Evolutionary conservation across 345 rosid genomes (phyloP).

Genomic region (Brassica juncea): DNA sequence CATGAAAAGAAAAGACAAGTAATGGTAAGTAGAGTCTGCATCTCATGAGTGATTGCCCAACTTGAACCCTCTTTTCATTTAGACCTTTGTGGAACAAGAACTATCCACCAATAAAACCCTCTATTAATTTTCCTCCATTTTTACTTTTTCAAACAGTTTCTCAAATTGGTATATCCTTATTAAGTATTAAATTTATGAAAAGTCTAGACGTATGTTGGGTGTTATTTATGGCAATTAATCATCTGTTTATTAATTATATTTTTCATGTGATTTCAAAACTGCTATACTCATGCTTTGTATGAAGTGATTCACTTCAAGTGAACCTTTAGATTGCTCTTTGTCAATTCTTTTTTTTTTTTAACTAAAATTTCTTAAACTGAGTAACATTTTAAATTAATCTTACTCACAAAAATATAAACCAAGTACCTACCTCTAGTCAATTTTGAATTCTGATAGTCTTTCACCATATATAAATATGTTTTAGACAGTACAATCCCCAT

Average conservation of each 20-base stretch:
- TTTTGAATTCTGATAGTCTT: background rate
- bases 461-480: background rate
- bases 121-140: background rate
- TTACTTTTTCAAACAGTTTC: constrained; percentile 9
- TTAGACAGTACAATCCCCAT: background rate
- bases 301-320: background rate
- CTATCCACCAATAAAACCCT: constrained; percentile 19
- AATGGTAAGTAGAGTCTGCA: constrained; percentile 43
- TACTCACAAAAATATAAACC: background rate
- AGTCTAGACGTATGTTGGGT: constrained; percentile 31
- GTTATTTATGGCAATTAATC: constrained; percentile 36
- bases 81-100: constrained; percentile 41
- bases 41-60: constrained; percentile 44
- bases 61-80: constrained; percentile 40
- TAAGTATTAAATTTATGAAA: constrained; percentile 31
- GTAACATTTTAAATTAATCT: background rate
- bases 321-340: constrained; percentile 24
- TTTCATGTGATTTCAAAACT: constrained; percentile 32
- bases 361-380: constrained; percentile 8
- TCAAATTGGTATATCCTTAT: constrained; percentile 32
- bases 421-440: constrained; percentile 25
- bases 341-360: background rate
- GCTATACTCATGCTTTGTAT: constrained; percentile 13
- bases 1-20: constrained; percentile 42
- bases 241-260: background rate